Base-by-base conservation (phyloP, 1,139 yeast species). In the Yamadazyma trypodendri region DNA sequence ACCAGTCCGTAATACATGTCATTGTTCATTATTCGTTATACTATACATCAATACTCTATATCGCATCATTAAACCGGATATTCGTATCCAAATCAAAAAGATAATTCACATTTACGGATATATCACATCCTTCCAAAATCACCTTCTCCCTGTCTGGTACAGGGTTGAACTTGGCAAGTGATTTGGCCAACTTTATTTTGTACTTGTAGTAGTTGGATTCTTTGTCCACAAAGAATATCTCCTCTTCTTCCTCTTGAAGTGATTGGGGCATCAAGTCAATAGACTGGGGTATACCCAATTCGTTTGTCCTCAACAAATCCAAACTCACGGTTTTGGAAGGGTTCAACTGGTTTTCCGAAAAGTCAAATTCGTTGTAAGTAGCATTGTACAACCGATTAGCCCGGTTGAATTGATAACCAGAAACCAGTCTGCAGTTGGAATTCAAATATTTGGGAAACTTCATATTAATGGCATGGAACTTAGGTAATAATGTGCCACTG, bases 391-490 rank as follows among this genome's bases (percentile, higher is more conserved):
- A 39, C 35, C 41, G 37, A 8, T 39, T 34, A 17, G 12, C 33
- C 10, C 30, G 21, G 13, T 34, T 22, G 9, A 36, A 29, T 20
- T 36, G 21, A 11, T 43, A 24, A 8, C 32, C 21, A 11, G 43
- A 32, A 4, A 9, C 9, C 18, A 42, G 23, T 20, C 36, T 40
- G 32, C 50, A 42, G 17, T 36, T 37, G 9, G 57, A 45, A 23
- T 62, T 51, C 34, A 43, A 41, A 39, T 67, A 65, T 16, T 47
- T 48, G 2, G 68, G 61, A 35, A 50, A 44, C 6, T 47, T 52
- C 36, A 58, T 55, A 44, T 60, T 60, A 17, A 65, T 46, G 4
- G 65, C 55, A n/a, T 71, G 72, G 38, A 61, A 55, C 39, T 58
- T 52, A 31, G 67, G 51, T 40, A 63, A 60, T 21, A 60, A 44